Conservation (phyloP, 148 eudicot species). For the Rhododendron mucronatum region DNA sequence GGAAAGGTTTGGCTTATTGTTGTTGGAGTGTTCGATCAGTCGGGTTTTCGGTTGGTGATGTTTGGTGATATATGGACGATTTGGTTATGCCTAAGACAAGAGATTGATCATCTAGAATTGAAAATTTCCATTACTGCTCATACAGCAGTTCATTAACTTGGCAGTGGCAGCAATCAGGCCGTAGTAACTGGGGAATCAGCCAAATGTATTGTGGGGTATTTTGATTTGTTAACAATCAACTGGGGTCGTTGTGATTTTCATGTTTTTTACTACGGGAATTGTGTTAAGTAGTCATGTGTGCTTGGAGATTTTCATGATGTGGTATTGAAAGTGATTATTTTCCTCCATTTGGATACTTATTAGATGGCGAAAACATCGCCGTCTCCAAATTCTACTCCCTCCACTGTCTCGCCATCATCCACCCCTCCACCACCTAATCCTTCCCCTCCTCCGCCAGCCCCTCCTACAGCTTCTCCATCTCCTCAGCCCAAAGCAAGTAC, state of each 20-base stretch:
- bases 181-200: slow-evolving; percentile 30
- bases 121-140: background rate
- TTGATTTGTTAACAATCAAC: background rate
- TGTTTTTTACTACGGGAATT: background rate
- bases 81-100: background rate
- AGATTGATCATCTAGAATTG: background rate
- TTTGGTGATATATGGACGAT: slow-evolving; percentile 9
- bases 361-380: slow-evolving; percentile 38
- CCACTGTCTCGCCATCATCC: slow-evolving; percentile 29
- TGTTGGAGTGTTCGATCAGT: slow-evolving; percentile 10
- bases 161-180: background rate
- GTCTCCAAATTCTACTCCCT: slow-evolving; percentile 39
- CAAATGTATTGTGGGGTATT: background rate
- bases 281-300: slow-evolving; percentile 10
- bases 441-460: slow-evolving; percentile 14
- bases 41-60: slow-evolving; percentile 3
- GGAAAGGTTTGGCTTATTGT: background rate
- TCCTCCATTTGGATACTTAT: background rate
- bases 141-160: background rate
- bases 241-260: background rate
- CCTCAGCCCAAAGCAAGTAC: slow-evolving; percentile 29
- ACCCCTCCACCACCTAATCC: slow-evolving; percentile 13
- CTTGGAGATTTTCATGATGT: slow-evolving; percentile 9
- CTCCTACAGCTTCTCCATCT: slow-evolving; percentile 18
- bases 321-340: slow-evolving; percentile 3